Evolutionary conservation across 495 filamentous ascomycete species (phyloP), one percentile per base, ranked within the genome.

Genomic region (Neurospora cerealis): DNA sequence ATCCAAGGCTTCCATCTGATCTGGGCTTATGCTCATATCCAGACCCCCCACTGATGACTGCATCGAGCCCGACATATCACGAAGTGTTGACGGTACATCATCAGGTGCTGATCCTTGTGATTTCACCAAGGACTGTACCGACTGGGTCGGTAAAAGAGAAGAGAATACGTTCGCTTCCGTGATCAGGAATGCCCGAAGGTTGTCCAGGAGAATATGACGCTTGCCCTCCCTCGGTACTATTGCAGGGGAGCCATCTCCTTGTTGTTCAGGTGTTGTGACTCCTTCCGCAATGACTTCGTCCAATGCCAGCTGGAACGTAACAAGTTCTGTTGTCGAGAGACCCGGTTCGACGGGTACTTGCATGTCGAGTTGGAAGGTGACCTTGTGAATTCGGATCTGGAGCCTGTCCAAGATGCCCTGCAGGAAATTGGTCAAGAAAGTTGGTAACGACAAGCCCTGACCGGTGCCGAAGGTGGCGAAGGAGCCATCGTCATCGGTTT

Each of bases 391-490:
- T 39, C 85, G 85, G 21, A 98, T 81, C 80, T 93, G 88, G 34
- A 97, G 81, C 46, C 95, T 89, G 78, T 98, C 93, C 40, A 89
- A 84, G 72, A 98, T 89, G 6, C 94, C 94, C 79, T 93, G 91
- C 0, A 98, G 81, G 76, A 96, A 95, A 34, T 88, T 90, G 11
- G 93, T 90, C 17, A 99, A 85, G 76, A 98, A 95, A 4, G 83
- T 88, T 11, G 96, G 96, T 9, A 98, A 82, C 3, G 91, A 91
- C 17, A 96, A 78, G 0, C 86, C 83, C 73, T 93, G 90, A 17
- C 91, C 93, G 54, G 90, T 90, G 24, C 96, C 96, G 28, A 92
- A 75, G 2, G 88, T 85, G 19, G 86, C 80, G 32, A 92, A 75
- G 2, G 88, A 85, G 21, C 86, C 80, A 41, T 92, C 91, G n/a